Evolutionary conservation across 2,329 filamentous ascomycete genomes (phyloP).

Genomic region (Elsinoe batatas): DNA sequence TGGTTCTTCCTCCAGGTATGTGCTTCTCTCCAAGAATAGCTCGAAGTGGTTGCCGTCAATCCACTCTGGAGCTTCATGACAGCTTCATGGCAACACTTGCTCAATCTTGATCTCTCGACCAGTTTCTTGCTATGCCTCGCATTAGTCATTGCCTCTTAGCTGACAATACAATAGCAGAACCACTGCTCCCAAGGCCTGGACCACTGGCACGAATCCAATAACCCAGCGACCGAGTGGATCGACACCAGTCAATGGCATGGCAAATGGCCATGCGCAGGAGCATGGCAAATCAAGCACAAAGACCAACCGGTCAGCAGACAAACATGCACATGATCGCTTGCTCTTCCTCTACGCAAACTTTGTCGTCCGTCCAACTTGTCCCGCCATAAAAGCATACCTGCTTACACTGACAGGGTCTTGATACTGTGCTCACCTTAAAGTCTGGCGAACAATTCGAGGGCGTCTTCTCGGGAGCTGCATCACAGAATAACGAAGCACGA

Average conservation of each 20-base stretch:
- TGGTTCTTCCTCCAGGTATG: constrained; percentile 43
- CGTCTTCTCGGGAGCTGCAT: constrained; percentile 48
- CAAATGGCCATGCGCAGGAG: constrained; percentile 23
- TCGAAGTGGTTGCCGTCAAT: neutral
- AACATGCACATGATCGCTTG: constrained; percentile 51
- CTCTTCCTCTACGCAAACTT: constrained; percentile 50
- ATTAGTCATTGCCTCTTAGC: neutral
- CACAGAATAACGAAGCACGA: constrained; percentile 42
- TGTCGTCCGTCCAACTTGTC: constrained; percentile 39
- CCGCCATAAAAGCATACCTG: neutral
- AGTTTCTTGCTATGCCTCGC: neutral
- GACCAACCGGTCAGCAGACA: constrained; percentile 45
- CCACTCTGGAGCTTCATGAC: neutral
- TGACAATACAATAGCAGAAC: constrained; percentile 36
- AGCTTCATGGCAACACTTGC: neutral
- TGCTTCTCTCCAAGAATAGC: constrained; percentile 13
- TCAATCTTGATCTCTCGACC: no score
- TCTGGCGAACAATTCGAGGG: constrained; percentile 53
- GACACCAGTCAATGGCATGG: constrained; percentile 45
- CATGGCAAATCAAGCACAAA: constrained; percentile 20
- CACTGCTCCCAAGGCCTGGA: constrained; percentile 50
- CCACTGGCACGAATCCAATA: constrained; percentile 50
- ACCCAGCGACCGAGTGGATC: constrained; percentile 44
- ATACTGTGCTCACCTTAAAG: constrained; percentile 46
- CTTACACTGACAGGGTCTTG: constrained; percentile 39